phyloP scores from a whole-genome alignment of 2,329 filamentous ascomycete species.

The Alternaria solani region DNA sequence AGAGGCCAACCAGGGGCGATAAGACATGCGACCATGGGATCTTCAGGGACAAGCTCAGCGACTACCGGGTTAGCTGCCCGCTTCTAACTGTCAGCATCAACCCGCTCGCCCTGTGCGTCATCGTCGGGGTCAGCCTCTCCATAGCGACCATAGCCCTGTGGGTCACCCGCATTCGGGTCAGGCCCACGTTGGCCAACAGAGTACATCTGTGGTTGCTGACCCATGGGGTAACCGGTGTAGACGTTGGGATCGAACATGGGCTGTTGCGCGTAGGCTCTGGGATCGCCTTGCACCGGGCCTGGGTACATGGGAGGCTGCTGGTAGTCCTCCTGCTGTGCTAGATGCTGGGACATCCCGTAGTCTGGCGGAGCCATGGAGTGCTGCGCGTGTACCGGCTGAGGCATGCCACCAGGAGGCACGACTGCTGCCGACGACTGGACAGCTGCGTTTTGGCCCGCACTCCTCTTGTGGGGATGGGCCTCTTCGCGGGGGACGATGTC shows the following conservation, averaged over 20 bases:
- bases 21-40: neutral
- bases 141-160: conserved; percentile 48
- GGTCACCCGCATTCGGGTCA: conserved; percentile 49
- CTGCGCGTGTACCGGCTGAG: conserved; percentile 56
- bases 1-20: neutral
- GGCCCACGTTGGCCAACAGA: conserved; percentile 50
- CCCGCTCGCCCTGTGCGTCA: conserved; percentile 52
- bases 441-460: conserved; percentile 48
- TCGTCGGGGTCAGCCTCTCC: conserved; percentile 52
- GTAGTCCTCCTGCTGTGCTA: conserved; percentile 72
- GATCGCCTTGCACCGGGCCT: conserved; percentile 77
- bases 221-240: conserved; percentile 82
- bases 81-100: conserved; percentile 47
- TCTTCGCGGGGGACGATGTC: conserved; percentile 98
- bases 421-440: conserved; percentile 53
- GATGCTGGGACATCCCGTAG: conserved; percentile 66
- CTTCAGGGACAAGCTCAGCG: neutral
- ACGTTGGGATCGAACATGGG: conserved; percentile 86
- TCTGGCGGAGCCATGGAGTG: conserved; percentile 64
- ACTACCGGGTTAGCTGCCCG: neutral
- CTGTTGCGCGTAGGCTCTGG: conserved; percentile 78
- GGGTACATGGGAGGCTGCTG: conserved; percentile 84
- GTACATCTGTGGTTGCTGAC: conserved; percentile 71
- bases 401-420: conserved; percentile 44
- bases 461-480: conserved; percentile 82